phyloP scores from a whole-genome alignment of 495 filamentous ascomycete species.

The Alectoria sarmentosa region DNA sequence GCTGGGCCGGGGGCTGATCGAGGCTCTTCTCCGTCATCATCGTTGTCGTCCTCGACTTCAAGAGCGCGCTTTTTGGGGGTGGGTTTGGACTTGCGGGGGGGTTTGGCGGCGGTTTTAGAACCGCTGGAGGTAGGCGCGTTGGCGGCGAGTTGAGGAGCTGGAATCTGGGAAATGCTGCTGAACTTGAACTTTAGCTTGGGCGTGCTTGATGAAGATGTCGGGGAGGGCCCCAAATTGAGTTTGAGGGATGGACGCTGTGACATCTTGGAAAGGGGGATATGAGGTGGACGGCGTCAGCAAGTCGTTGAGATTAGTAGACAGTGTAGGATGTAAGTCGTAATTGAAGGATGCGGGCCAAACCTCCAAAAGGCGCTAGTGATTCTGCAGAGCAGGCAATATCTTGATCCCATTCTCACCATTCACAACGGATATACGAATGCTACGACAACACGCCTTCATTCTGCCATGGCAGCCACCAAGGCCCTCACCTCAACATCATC shows the following conservation, averaged over 20 bases:
- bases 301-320: no score
- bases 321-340: neutral
- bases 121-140: slow-evolving; percentile 13
- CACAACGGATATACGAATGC: neutral
- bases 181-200: slow-evolving; percentile 50
- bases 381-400: neutral
- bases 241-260: slow-evolving; percentile 44
- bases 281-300: neutral
- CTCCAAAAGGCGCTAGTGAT: neutral
- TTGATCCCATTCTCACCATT: neutral
- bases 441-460: neutral
- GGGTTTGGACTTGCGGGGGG: slow-evolving; percentile 27
- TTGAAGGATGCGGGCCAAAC: neutral
- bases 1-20: slow-evolving; percentile 19
- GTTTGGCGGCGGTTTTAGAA: slow-evolving; percentile 31
- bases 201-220: slow-evolving; percentile 31
- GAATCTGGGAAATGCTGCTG: slow-evolving; percentile 31
- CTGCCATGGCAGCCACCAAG: neutral
- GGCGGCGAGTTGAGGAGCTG: slow-evolving; percentile 24
- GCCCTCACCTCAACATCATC: neutral
- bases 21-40: slow-evolving; percentile 12
- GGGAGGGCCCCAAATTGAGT: slow-evolving; percentile 40
- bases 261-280: slow-evolving; percentile 27
- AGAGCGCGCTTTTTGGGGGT: slow-evolving; percentile 31
- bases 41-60: slow-evolving; percentile 22